Evolutionary conservation across 2,329 filamentous ascomycete genomes (phyloP).

Genomic region (Neurospora sp.): DNA sequence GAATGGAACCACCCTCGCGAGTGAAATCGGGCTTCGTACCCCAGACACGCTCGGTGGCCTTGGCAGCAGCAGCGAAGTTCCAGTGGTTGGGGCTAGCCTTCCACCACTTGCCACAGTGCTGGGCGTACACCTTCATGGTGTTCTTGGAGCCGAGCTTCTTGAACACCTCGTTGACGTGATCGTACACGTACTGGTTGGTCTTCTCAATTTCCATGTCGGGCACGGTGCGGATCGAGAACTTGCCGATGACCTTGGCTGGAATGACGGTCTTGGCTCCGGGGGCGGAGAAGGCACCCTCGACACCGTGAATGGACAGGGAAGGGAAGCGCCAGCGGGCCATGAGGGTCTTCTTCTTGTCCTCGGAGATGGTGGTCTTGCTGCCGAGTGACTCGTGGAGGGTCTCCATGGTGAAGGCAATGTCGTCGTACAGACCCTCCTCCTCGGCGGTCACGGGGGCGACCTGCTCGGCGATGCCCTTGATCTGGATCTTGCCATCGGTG

Average conservation of each 20-base stretch:
- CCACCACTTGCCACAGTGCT: constrained; percentile 98
- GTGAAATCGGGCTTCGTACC: constrained; percentile 91
- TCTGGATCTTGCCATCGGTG: constrained; percentile 81
- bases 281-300: constrained; percentile 90
- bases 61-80: constrained; percentile 92
- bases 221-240: constrained; percentile 96
- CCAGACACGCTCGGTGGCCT: constrained; percentile 95
- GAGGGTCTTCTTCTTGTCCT: constrained; percentile 82
- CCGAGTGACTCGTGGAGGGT: constrained; percentile 88
- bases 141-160: constrained; percentile 89
- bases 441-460: constrained; percentile 82
- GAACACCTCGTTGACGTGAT: constrained; percentile 76
- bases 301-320: constrained; percentile 84
- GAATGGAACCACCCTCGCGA: constrained; percentile 92
- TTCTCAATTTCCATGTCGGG: constrained; percentile 92
- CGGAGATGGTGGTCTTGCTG: constrained; percentile 75
- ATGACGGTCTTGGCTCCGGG: constrained; percentile 98
- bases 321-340: constrained; percentile 97
- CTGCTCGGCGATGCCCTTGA: constrained; percentile 88
- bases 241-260: constrained; percentile 92
- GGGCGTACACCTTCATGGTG: constrained; percentile 66
- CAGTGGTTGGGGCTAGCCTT: constrained; percentile 95
- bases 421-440: constrained; percentile 78
- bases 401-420: constrained; percentile 93
- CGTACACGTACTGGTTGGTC: constrained; percentile 77